A percentile compares a stretch with the other conserved stretches of the same genome.
Conservation (phyloP, 345 rosid species). For the Rhodamnia rubescens region DNA sequence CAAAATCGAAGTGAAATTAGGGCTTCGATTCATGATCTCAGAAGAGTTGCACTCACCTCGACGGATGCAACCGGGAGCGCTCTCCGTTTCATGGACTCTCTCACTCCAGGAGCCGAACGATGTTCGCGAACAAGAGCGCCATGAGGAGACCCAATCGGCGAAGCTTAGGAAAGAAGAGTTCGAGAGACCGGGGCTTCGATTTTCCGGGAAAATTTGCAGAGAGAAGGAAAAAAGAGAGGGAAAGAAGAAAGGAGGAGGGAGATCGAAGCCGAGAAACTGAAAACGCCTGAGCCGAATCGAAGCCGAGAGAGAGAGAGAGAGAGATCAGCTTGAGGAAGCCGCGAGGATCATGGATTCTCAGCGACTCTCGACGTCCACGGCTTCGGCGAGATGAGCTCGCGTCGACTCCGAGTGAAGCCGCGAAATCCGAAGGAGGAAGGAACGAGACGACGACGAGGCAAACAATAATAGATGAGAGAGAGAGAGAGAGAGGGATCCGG, state of each 20-base stretch:
- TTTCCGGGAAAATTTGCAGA: neutral
- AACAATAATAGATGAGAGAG: neutral
- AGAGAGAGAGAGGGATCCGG: neutral
- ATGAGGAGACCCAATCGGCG: neutral
- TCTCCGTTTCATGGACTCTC: neutral
- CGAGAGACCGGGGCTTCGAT: neutral
- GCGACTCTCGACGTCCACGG: neutral
- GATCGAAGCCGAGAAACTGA: neutral
- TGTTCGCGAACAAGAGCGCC: neutral
- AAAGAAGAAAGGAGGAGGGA: slow-evolving; percentile 5
- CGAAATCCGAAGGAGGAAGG: neutral
- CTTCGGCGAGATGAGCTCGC: neutral
- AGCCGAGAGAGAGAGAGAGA: slow-evolving; percentile 27
- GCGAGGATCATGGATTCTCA: slow-evolving; percentile 30
- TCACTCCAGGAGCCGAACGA: neutral
- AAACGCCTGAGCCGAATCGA: slow-evolving; percentile 36
- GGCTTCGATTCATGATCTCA: neutral
- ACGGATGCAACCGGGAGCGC: neutral
- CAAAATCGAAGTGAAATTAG: neutral
- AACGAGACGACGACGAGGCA: neutral
- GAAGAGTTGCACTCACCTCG: neutral
- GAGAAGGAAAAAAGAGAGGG: neutral
- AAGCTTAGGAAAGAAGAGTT: neutral
- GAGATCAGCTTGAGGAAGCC: slow-evolving; percentile 9
- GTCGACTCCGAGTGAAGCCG: neutral